Base-by-base conservation (phyloP, 164 flowering plant species). In the Malania oleifera region DNA sequence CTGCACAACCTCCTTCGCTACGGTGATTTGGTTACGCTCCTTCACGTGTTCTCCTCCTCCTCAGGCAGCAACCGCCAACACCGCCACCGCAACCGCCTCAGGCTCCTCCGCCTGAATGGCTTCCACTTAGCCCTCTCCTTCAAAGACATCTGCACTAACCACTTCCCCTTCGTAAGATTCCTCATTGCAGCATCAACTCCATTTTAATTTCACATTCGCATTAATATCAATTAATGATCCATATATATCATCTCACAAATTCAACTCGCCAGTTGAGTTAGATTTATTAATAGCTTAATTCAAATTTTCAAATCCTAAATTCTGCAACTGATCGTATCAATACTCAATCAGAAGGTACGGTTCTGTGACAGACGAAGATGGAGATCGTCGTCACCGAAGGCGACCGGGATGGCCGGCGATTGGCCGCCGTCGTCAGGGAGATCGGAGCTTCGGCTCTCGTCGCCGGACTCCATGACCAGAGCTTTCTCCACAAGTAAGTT, bases 91-190 rank as follows among this genome's bases (percentile, higher is more conserved):
- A 78, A 77, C 55, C 81, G 78, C 52, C 65, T 59, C n/a, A 60
- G 93, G 20, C 59, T 60, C 1, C 81, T 70, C 24, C 78, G 98
- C 28, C 60, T 87, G 51, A 67, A 76, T 47, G 98, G 96, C 34
- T 92, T 76, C 60, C 91, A 89, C 47, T 64, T 89, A 48, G 96
- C 98, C 48, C 83, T 92, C 65, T 85, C 98, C 40, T 92, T 92
- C 76, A 80, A 81, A 50, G 83, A 82, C 41, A 74, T 87, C 28
- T 89, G 96, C 73, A 70, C 66, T 60, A 49, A 29, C 41, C 41
- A 38, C 11, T 75, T 80, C 66, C 80, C 81, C 37, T 80, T 83
- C 56, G 89, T 84, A 63, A n/a, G 70, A 67, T 10, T 8, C 26
- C n/a, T n/a, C n/a, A n/a, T n/a, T n/a, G n/a, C n/a, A n/a, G n/a